A percentile compares a stretch with the other conserved stretches of the same genome.
These are phyloP conservation scores for Xylaria sp. DNA, from an alignment of 2,329 filamentous ascomycete genomes.

Conservation along the genomic window DNA sequence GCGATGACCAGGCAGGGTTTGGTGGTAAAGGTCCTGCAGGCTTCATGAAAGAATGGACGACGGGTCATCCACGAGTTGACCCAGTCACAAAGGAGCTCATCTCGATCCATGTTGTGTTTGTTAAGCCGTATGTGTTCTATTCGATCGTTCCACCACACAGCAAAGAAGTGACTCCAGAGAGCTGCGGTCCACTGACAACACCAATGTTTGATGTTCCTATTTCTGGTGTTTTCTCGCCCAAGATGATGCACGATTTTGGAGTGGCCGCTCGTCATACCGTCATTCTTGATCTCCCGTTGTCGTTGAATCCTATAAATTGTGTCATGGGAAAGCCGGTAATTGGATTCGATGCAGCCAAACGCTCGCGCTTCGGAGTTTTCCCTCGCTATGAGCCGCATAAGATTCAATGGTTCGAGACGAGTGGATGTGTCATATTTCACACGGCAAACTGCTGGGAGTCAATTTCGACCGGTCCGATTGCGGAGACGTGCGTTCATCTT, in stretches of 20 bases:
- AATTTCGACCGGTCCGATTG: conserved; percentile 35
- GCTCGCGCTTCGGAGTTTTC: conserved; percentile 71
- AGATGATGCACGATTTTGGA: conserved; percentile 80
- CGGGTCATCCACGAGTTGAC: conserved; percentile 72
- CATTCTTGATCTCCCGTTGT: conserved; percentile 72
- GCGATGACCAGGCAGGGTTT: conserved; percentile 47
- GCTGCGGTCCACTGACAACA: conserved; percentile 33
- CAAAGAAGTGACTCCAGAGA: conserved; percentile 32
- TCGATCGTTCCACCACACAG: conserved; percentile 49
- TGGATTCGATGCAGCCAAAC: conserved; percentile 61
- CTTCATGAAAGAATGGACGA: conserved; percentile 75
- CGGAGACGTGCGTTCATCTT: conserved; percentile 60
- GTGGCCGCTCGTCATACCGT: conserved; percentile 67
- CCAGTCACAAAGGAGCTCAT: conserved; percentile 68
- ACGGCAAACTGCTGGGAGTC: conserved; percentile 74
- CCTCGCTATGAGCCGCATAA: conserved; percentile 62
- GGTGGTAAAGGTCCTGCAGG: conserved; percentile 60
- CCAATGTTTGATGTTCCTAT: conserved; percentile 58
- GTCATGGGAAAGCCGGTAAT: conserved; percentile 61
- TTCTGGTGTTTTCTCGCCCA: conserved; percentile 65
- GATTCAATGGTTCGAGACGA: conserved; percentile 71
- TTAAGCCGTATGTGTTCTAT: conserved; percentile 70
- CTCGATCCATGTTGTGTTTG: conserved; percentile 69
- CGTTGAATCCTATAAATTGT: conserved; percentile 67
- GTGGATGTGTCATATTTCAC: conserved; percentile 72